These are phyloP conservation scores for Saturnispora mendoncae DNA, from an alignment of 805 yeast species.

Conservation along the genomic window DNA sequence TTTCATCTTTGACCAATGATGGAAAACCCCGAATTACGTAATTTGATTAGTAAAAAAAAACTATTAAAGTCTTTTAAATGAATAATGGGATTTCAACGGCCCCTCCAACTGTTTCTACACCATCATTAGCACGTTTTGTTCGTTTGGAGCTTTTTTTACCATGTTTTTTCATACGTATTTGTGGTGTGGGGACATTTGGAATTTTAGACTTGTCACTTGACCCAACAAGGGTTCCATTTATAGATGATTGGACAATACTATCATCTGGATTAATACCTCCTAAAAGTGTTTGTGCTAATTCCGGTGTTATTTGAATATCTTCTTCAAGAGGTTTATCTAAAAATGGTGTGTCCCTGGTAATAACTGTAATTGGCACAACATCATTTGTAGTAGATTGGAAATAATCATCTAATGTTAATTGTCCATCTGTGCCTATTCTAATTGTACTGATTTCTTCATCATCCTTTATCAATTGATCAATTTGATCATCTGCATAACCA, in stretches of 20 bases:
- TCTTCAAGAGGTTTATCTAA: neutral
- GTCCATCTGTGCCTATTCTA: constrained; percentile 22
- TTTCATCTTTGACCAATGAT: neutral
- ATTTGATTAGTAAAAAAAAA: too few relatives aligned
- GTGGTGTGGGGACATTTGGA: neutral
- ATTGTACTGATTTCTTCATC: constrained; percentile 27
- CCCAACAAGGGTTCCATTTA: too few relatives aligned
- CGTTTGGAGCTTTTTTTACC: constrained; percentile 6
- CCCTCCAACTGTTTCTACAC: constrained; percentile 33
- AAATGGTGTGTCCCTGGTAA: neutral
- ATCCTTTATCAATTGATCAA: constrained; percentile 27
- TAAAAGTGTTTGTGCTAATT: constrained; percentile 23
- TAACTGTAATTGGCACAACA: neutral
- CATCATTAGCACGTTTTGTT: constrained; percentile 16
- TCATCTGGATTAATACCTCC: too few relatives aligned
- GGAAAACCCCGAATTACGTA: neutral
- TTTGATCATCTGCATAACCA: constrained; percentile 22
- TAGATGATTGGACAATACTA: too few relatives aligned
- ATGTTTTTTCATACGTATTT: constrained; percentile 1
- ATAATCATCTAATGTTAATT: constrained; percentile 26
- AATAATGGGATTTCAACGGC: constrained; percentile 40
- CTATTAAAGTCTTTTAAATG: constrained; percentile 22
- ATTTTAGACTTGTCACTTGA: too few relatives aligned
- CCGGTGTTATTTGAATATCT: constrained; percentile 19
- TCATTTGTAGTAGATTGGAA: constrained; percentile 3